Evolutionary conservation across 768 basidiomycete species (phyloP), one percentile per base, ranked within the genome.

Genomic region (Calocybe cyanea): DNA sequence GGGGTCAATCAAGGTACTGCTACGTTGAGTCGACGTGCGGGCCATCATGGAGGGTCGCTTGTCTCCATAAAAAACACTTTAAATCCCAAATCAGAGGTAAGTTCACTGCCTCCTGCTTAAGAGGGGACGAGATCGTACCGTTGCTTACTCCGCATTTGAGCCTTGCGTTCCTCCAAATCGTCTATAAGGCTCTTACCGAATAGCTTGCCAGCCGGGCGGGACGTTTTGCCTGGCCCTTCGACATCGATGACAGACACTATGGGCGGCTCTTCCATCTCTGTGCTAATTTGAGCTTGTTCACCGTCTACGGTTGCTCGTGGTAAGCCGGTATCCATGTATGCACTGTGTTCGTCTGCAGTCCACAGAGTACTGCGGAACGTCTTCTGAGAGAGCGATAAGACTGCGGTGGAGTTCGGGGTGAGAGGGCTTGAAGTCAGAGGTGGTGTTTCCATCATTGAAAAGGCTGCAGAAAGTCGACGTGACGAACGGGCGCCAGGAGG

Each of bases 11-110:
- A 92, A 63, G 0, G 90, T 87, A 54, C 77, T 82, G 10, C 78
- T 62, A 15, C 77, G 81, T 46, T 73, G 65, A 28, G 70, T 62
- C 34, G 68, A 64, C 30, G 71, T 69, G 50, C 92, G 79, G 25
- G 83, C 79, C 92, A 95, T 94, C 93, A 95, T 95, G 4, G 90
- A 87, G 8, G 93, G 91, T 46, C 92, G 73, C 52, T 86, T 76
- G 57, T 96, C 93, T 11, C 93, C 93, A 43, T 71, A 81, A 63
- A 96, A 96, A 11, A 89, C 85, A 44, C 93, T 95, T 38, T 18
- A 52, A 17, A 24, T 13, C 23, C 36, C n/a, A n/a, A n/a, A n/a
- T n/a, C n/a, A 28, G 5, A 28, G 5, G 5, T 28, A 11, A 28
- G 18, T 45, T 51, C 4, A 54, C 37, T n/a, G n/a, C n/a, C 19